Base-by-base conservation (phyloP, 257 asterid genomes). In the Primulina huaijiensis region DNA sequence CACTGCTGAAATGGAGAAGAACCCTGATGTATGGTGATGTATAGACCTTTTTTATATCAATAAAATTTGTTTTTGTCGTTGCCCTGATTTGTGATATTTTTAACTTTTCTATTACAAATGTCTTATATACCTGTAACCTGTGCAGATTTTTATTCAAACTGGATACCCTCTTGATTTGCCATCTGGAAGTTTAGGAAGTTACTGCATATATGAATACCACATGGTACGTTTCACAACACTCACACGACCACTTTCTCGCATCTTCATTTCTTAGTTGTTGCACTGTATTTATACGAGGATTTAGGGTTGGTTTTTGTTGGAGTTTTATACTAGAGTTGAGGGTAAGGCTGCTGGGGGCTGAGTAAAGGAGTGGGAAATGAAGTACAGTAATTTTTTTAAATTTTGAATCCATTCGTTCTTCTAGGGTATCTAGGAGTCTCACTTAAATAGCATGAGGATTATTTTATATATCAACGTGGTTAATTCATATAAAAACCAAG, bases 91-190 rank as follows among this genome's bases (percentile, higher is more conserved):
- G 62, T 71, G 73, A 62, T 60, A 61, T 40, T 68, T 58, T 62
- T 55, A 50, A 19, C 68, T 59, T 70, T 72, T 72, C 64, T 73
- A 57, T 75, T 67, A 43, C 65, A 56, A 72, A 62, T 43, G 60
- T 66, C 40, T 73, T 55, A 21, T 69, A 58, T 69, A 52, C 27
- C 69, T 55, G 78, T 12, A 16, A 76, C 72, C 27, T 62, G 53
- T 77, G 80, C 95, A 94, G 99, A 94, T 94, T 79, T 94, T 94
- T 77, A 94, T 94, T 82, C 99, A 94, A 80, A 94, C 99, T 60
- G 99, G 99, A 72, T 94, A 94, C 71, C 99, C 99, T 67, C 99
- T 94, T 78, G 99, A 94, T 82, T 82, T 94, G 78, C 99, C 99
- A 52, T 94, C 99, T 50, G 99, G 99, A 80, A 94, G 97, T 81